Conservation (phyloP, 305 asterid genomes). For the Fraxinus angustifolia region DNA sequence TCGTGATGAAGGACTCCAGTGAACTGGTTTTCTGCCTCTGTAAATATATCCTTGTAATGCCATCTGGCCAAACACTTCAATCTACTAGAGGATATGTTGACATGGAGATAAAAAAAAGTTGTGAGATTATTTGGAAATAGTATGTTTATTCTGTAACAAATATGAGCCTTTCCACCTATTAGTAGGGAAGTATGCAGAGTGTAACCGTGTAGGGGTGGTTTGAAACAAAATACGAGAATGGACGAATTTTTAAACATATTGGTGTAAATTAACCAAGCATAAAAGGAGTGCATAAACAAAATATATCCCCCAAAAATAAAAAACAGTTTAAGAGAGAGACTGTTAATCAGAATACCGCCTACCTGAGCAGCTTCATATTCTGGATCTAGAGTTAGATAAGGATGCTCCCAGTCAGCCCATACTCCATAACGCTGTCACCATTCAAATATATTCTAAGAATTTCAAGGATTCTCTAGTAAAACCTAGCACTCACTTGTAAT, state of each 20-base stretch:
- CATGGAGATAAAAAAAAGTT: constrained; percentile 11
- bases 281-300: background rate
- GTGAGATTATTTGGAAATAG: constrained; percentile 22
- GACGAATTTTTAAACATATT: background rate
- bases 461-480: constrained; percentile 8
- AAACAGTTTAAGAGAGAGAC: constrained; percentile 13
- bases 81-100: constrained; percentile 42
- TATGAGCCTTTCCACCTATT: background rate
- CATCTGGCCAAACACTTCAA: constrained; percentile 96
- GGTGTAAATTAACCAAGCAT: background rate
- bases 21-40: constrained; percentile 97
- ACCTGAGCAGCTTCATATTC: constrained; percentile 99
- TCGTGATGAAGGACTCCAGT: constrained; percentile 97
- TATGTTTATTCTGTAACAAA: constrained; percentile 15
- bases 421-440: constrained; percentile 75
- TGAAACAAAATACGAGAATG: background rate
- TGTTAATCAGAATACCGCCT: constrained; percentile 16
- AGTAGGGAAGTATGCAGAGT: background rate
- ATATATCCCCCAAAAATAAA: background rate
- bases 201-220: background rate
- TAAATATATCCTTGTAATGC: constrained; percentile 80
- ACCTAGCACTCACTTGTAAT: background rate
- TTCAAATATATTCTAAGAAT: constrained; percentile 20
- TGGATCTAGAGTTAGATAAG: constrained; percentile 95
- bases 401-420: constrained; percentile 97